These are phyloP conservation scores for Penstemon barbatus DNA, from an alignment of 257 asterid genomes.

Conservation along the genomic window DNA sequence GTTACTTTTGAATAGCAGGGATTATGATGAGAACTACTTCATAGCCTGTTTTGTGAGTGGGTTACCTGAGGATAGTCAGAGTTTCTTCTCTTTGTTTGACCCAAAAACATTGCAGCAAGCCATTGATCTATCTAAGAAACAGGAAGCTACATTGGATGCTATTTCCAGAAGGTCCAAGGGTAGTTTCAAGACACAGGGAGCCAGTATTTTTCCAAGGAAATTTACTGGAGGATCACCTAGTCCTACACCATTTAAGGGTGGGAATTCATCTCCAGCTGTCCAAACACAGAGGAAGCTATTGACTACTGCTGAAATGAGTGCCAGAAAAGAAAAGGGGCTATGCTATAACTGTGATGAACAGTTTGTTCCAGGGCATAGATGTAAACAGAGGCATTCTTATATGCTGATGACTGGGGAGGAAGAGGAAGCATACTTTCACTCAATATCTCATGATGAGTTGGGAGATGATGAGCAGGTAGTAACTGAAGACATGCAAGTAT, in stretches of 20 bases:
- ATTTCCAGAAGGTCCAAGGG: background rate
- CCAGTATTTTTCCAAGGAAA: background rate
- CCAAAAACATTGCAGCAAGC: background rate
- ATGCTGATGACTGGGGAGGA: background rate
- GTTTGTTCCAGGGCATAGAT: background rate
- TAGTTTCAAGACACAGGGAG: too few relatives aligned
- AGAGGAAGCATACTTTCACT: background rate
- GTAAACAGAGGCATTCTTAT: background rate
- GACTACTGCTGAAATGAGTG: background rate
- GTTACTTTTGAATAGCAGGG: background rate
- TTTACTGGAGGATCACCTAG: too few relatives aligned
- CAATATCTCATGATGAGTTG: too few relatives aligned
- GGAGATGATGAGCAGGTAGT: too few relatives aligned
- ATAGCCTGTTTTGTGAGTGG: background rate
- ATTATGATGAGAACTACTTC: background rate
- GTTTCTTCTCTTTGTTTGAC: background rate
- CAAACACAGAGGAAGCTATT: background rate
- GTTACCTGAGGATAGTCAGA: background rate
- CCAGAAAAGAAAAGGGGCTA: background rate
- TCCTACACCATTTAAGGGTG: too few relatives aligned
- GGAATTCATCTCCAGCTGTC: background rate
- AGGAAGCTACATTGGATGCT: background rate
- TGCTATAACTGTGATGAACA: slow-evolving; percentile 16
- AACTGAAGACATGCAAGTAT: background rate
- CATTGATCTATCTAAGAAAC: background rate